A percentile compares a stretch with the other conserved stretches of the same genome.
Evolutionary conservation across 2,329 filamentous ascomycete genomes (phyloP).

Genomic region (Penicillium polonicum): DNA sequence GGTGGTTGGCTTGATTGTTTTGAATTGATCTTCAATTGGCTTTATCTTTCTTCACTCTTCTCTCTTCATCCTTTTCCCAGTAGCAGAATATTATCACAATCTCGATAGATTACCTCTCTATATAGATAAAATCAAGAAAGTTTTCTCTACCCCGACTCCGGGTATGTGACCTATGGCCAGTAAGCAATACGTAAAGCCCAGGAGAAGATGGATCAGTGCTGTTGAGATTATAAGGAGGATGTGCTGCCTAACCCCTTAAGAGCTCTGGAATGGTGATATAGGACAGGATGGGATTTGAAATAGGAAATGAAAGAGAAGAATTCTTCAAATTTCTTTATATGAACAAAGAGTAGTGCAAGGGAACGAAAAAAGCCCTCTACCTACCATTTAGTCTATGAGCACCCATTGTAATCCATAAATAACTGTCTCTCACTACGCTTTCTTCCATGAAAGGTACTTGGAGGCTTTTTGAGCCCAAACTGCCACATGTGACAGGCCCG

Average conservation of each 20-base stretch:
- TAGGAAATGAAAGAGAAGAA: not conserved
- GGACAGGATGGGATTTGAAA: no score
- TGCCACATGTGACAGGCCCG: not conserved
- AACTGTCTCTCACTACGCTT: not conserved
- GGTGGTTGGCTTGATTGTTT: constrained; percentile 22
- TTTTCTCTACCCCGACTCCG: not conserved
- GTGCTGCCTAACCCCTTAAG: no score
- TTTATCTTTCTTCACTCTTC: not conserved
- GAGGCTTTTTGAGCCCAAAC: not conserved
- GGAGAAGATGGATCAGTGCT: not conserved
- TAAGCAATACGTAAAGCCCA: not conserved
- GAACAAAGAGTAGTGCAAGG: not conserved
- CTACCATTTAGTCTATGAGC: not conserved
- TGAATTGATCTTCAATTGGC: not conserved
- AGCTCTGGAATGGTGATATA: no score
- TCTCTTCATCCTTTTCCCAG: not conserved
- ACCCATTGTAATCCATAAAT: not conserved
- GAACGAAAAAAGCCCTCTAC: not conserved
- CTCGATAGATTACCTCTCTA: not conserved
- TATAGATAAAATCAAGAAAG: not conserved
- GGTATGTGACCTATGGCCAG: not conserved
- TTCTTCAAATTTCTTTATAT: not conserved
- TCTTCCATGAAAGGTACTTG: not conserved
- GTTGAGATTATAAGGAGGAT: no score
- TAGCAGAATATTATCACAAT: not conserved